Conservation (phyloP, 257 asterid species). For the Solanum tacnaense region DNA sequence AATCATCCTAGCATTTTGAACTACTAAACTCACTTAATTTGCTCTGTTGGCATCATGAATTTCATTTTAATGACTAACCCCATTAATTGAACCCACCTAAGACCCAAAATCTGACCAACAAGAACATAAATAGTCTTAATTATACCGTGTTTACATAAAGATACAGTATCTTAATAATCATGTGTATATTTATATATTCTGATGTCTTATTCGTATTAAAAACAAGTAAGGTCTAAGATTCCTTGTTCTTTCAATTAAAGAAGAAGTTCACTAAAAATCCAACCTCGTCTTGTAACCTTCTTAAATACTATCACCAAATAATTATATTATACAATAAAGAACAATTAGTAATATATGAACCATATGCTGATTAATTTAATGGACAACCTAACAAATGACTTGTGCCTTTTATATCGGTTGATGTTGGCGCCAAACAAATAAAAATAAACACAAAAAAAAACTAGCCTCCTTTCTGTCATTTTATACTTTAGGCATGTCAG, state of each 20-base stretch:
- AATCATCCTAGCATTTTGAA: background rate
- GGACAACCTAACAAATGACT: background rate
- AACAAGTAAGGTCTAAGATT: background rate
- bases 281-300: background rate
- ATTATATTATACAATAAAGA: background rate
- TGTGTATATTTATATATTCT: background rate
- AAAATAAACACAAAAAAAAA: background rate
- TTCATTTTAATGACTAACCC: background rate
- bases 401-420: background rate
- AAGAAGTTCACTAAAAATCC: background rate
- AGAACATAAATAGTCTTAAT: background rate
- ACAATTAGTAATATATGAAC: background rate
- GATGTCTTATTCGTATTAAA: background rate
- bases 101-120: background rate
- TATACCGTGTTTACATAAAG: background rate
- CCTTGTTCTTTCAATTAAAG: background rate
- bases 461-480: background rate
- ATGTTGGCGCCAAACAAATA: background rate
- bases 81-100: background rate
- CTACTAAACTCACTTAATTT: background rate
- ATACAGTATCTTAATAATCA: background rate
- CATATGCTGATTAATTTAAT: background rate
- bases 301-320: background rate
- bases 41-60: background rate
- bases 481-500: background rate